Base-by-base conservation (phyloP, 805 yeast species). In the Nadsonia fulvescens region DNA sequence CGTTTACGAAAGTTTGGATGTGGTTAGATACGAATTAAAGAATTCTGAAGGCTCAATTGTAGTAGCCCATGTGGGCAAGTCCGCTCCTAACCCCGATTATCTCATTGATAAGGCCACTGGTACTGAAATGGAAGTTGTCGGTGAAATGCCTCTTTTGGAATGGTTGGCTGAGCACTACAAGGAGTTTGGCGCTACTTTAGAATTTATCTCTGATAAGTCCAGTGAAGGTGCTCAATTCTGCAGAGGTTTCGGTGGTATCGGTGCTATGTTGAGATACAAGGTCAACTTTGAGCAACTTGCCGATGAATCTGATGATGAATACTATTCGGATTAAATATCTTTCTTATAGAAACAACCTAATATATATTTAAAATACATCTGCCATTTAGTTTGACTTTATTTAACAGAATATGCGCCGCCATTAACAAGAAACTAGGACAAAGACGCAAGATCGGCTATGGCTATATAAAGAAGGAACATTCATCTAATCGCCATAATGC, bases 211-310 rank as follows among this genome's bases (percentile, higher is more conserved):
- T 26, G 96, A 89, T 59, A 72, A 81, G 57, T 77, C 93, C 12
- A 74, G 92, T 22, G 99, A 89, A 57, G 99, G 99, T 63, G 92
- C 96, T 23, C 99, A 89, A 61, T 89, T 89, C 54, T 91, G 76
- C 33, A 74, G 71, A 43, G 99, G 99, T 33, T 89, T 89, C 48
- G 99, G 99, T 75, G 99, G 98, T 58, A 68, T 89, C 39, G 99
- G 99, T 53, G 95, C 94, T 32, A 51, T 89, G 42, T 61, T 89
- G 51, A 81, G 99, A 60, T 89, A 89, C 58, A 82, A 82, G 56
- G 89, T 89, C 42, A 89, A 89, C 60, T 89, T 89, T 45, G 98
- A 89, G 53, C 95, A 82, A 61, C 66, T 89, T 48, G 76, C 61
- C 28, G 92, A 81, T 28, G 95, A 79, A 30, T 62, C 71, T 32